Evolutionary conservation across 495 filamentous ascomycete genomes (phyloP), one percentile per base, ranked within the genome.

Genomic region (Beverwykella pulmonaria): DNA sequence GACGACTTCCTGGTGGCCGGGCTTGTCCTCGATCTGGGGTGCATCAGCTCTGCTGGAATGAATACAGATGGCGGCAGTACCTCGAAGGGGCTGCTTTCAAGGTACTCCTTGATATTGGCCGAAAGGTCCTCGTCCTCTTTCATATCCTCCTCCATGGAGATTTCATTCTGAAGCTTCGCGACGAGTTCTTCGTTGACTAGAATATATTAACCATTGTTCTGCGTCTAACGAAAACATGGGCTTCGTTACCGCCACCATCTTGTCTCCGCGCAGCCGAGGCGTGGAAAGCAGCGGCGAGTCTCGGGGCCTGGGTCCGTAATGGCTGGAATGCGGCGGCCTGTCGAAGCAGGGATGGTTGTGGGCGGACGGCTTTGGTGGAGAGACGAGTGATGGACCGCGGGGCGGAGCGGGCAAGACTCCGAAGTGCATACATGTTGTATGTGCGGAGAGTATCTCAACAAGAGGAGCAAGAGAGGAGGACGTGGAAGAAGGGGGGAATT

Each of bases 1-100:
- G 41, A 88, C 78, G 68, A 99, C 90, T 63, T 97, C 92, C 77
- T 98, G 90, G 73, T 92, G 82, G 63, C 93, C 93, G 44, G 87
- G 82, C 34, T 81, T 83, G 75, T 97, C 93, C 74, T 88, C 81
- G 62, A 95, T 79, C 84, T 92, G 71, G 47, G 30, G 23, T 1
- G 8, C 27, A n/a, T 60, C 46, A 48, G 47, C 9, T 26, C 27
- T 22, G 22, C 32, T 22, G 10, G 5, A 46, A 19, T 14, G 30
- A 5, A 27, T 15, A 20, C 14, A 49, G 57, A 23, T 39, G 26
- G 27, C 17, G 19, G 20, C 22, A 56, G 14, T 69, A 82, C 79
- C 75, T 81, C 73, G 68, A 88, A 92, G 2, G 82, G 79, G 68
- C 84, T 82, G 75, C 88, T 89, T 63, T 90, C 84, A 17, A 93